phyloP scores from a whole-genome alignment of 2,329 filamentous ascomycete genomes.

The Madurella fahalii region DNA sequence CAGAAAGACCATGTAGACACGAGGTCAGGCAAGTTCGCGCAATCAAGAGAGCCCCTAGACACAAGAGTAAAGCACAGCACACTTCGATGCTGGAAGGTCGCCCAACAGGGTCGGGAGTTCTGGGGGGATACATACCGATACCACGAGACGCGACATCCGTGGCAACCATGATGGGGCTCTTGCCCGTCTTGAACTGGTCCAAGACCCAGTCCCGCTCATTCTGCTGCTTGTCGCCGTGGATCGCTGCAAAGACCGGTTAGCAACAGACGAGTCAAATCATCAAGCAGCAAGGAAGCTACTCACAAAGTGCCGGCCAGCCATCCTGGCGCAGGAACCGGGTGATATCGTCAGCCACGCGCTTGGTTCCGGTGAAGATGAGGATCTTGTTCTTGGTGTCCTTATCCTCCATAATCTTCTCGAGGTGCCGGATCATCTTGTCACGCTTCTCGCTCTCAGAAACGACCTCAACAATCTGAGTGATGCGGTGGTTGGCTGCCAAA shows the following conservation, averaged over 20 bases:
- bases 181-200: constrained; percentile 98
- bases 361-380: constrained; percentile 88
- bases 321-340: constrained; percentile 96
- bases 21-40: constrained; percentile 89
- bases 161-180: constrained; percentile 99
- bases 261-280: constrained; percentile 30
- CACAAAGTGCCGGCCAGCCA: constrained; percentile 95
- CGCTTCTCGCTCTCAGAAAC: constrained; percentile 96
- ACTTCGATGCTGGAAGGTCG: constrained; percentile 54
- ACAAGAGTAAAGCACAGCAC: constrained; percentile 85
- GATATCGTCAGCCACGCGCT: constrained; percentile 96
- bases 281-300: constrained; percentile 48
- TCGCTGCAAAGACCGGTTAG: constrained; percentile 57
- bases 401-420: constrained; percentile 97
- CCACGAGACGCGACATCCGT: constrained; percentile 99
- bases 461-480: constrained; percentile 96
- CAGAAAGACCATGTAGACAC: constrained; percentile 76
- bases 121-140: constrained; percentile 92
- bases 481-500: constrained; percentile 92
- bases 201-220: constrained; percentile 99
- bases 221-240: constrained; percentile 98
- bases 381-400: constrained; percentile 92
- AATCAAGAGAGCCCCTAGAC: constrained; percentile 82
- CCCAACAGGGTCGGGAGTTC: constrained; percentile 34
- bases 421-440: constrained; percentile 92